These are phyloP conservation scores for Nemophila menziesii DNA, from an alignment of 257 asterid genomes.

Conservation along the genomic window DNA sequence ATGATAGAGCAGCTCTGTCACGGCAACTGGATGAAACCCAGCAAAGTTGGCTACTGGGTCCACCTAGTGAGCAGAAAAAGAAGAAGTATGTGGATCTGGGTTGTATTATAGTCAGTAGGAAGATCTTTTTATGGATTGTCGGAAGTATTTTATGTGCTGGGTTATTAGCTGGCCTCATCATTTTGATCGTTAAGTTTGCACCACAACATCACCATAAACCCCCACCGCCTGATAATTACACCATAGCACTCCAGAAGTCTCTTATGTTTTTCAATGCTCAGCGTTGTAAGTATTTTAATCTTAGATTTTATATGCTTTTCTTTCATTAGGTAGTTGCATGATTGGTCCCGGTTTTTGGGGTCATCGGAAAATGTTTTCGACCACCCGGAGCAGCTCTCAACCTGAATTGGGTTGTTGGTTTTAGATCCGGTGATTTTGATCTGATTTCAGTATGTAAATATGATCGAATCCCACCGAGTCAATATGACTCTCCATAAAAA, in stretches of 20 bases:
- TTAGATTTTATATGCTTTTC: too few relatives aligned
- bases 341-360: too few relatives aligned
- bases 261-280: conserved; percentile 95
- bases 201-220: conserved; percentile 58
- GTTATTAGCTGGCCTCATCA: conserved; percentile 56
- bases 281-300: conserved; percentile 80
- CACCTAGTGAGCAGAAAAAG: conserved; percentile 95
- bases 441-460: too few relatives aligned
- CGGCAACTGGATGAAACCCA: conserved; percentile 90
- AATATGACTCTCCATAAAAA: too few relatives aligned
- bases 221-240: conserved; percentile 90
- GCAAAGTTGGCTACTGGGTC: conserved; percentile 96
- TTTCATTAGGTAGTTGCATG: too few relatives aligned
- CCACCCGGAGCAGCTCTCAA: too few relatives aligned
- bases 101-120: conserved; percentile 77
- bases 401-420: too few relatives aligned
- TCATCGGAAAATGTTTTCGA: too few relatives aligned
- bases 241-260: conserved; percentile 71
- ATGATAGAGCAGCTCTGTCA: conserved; percentile 88
- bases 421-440: too few relatives aligned
- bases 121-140: conserved; percentile 81
- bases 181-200: conserved; percentile 69
- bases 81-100: conserved; percentile 97
- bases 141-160: conserved; percentile 70
- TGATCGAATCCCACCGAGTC: too few relatives aligned